Evolutionary conservation across 1,284 basidiomycete species (phyloP), one percentile per base, ranked within the genome.

Genomic region (Marasmius fiardii): DNA sequence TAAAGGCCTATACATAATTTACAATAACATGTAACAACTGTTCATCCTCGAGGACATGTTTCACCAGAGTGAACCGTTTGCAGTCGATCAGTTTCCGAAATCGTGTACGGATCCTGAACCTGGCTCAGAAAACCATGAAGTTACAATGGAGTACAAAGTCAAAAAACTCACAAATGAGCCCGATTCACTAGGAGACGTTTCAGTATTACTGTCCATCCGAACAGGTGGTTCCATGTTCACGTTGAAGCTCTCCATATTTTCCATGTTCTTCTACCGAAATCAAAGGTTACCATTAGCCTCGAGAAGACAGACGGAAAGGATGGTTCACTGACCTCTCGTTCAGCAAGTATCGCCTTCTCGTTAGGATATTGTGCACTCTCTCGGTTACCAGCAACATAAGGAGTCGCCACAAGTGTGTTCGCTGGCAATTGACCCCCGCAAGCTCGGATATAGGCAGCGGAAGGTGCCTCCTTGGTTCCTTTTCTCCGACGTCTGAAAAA

Each of bases 401-500:
- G 16, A 16, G 23, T 21, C 51, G 23, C 6, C 31, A 26, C 8
- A 49, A 4, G 31, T 26, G 14, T 49, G 55, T 63, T 65, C 11
- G 58, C 52, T 41, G 68, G 64, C n/a, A 49, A 33, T 31, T 20
- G 24, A 2, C 47, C 47, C 4, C 47, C 47, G 31, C 31, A 31
- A 33, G 47, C 26, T 4, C 47, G 24, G n/a, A 63, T 64, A 53
- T 69, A 70, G 4, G 67, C 64, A 23, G 70, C 60, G 21, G 70
- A 69, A 0, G 70, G 70, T 10, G 70, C 65, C 12, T 63, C 57
- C 37, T 63, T 63, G n/a, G 54, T 53, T 7, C 61, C 62, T 14
- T 63, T 65, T 2, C 67, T 61, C 8, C 65, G 65, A 60, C 62
- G 62, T 61, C 66, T 28, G 11, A 49, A n/a, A 31, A 33, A 65